Conservation (phyloP, 192 early-diverging fungal species). For the Dispira simplex region DNA sequence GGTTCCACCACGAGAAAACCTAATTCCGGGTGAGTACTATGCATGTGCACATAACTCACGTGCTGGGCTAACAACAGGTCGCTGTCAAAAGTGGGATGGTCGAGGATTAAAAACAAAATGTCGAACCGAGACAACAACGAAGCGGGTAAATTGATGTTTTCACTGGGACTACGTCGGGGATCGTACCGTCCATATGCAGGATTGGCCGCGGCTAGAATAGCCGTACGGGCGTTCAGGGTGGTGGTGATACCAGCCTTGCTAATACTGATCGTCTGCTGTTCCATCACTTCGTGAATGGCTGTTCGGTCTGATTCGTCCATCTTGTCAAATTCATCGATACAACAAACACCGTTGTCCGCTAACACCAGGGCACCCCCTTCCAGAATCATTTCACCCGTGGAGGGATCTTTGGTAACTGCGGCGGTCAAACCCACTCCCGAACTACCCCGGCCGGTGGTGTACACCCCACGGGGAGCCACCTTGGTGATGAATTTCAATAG, state of each 20-base stretch:
- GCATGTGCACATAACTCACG: slow-evolving; percentile 85
- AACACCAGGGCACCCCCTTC: slow-evolving; percentile 96
- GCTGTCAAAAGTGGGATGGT: slow-evolving; percentile 61
- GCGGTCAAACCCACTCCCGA: slow-evolving; percentile 96
- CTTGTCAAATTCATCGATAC: slow-evolving; percentile 99
- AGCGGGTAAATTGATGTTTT: slow-evolving; percentile 96
- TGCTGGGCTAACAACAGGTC: slow-evolving; percentile 74
- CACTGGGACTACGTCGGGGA: slow-evolving; percentile 65
- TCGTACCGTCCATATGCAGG: slow-evolving; percentile 95
- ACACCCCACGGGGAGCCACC: slow-evolving; percentile 88
- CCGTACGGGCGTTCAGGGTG: slow-evolving; percentile 87
- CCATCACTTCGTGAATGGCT: slow-evolving; percentile 99
- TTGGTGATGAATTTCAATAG: slow-evolving; percentile 87
- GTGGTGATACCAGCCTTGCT: slow-evolving; percentile 98
- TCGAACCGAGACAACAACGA: slow-evolving; percentile 89
- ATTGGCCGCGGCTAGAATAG: slow-evolving; percentile 93
- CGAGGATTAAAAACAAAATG: slow-evolving; percentile 79
- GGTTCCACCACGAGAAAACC: slow-evolving; percentile 46
- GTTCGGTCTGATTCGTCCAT: slow-evolving; percentile 96
- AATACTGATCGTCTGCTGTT: slow-evolving; percentile 98
- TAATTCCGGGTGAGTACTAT: slow-evolving; percentile 57
- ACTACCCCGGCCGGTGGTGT: slow-evolving; percentile 90
- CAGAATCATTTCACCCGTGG: slow-evolving; percentile 90
- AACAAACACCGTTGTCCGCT: slow-evolving; percentile 95
- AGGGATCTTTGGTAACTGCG: slow-evolving; percentile 81